Base-by-base conservation (phyloP, 1,284 basidiomycete genomes). In the Cryptococcus neoformans region DNA sequence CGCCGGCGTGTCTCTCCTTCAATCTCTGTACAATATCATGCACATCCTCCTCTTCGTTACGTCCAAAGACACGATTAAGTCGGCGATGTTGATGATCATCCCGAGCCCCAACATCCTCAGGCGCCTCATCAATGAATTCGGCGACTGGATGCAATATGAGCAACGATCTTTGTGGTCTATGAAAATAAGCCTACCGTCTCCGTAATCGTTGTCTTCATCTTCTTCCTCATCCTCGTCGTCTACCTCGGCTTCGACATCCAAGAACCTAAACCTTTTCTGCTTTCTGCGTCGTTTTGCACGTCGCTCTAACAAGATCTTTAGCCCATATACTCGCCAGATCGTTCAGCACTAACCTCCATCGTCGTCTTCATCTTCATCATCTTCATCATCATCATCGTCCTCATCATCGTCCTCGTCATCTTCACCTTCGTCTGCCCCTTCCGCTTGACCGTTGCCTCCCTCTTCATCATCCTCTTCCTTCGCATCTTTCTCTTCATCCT, bases 221-320 rank as follows among this genome's bases (percentile, higher is more conserved):
- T 95, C 92, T 51, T 96, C 94, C 54, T 97, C 94, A 34, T 95
- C 92, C 54, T 97, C 94, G 51, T 92, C 90, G 66, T 90, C 90
- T 36, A 92, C 90, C 70, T 93, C 92, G 60, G 92, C 94, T 79
- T 96, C 91, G 60, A 94, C 84, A 85, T 98, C 94, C 68, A 97
- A 81, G 86, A 93, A 98, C 64, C 88, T 87, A 72, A 86, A 90
- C 38, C 85, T 83, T 35, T 66, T 69, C 14, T 57, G 56, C 59
- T 61, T 61, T 47, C 51, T 61, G 42, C 53, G 50, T 17, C 55
- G 53, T 56, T 61, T 61, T 51, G 51, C 54, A 40, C 56, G 56
- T 36, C 59, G 56, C 56, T 58, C 41, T 41, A 12, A 11, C 14
- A 35, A 28, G 28, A 7, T 11, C 16, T 6, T 9, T 40, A 49